Base-by-base conservation (phyloP, 2,329 filamentous ascomycete species). In the Bipolaris oryzae region DNA sequence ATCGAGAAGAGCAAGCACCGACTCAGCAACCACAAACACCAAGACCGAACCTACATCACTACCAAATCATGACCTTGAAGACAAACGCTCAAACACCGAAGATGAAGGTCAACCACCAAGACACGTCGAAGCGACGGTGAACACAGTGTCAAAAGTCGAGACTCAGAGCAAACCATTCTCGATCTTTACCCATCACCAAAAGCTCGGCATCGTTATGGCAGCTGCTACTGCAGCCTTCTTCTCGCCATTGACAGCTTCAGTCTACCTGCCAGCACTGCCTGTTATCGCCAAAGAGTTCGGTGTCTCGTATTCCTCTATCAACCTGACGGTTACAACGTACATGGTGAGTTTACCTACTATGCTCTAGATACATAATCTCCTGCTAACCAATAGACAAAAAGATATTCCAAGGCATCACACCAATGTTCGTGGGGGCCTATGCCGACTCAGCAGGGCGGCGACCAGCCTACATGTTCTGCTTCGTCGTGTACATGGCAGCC, bases 371-470 rank as follows among this genome's bases (percentile, higher is more conserved):
- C n/a, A n/a, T n/a, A n/a, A n/a, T n/a, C n/a, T n/a, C 7, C 3
- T 28, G n/a, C 41, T 43, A 6, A 43, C 23, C 13, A 11, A 41
- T 11, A n/a, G 31, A 34, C 10, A 18, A 33, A 1, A 47, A 47
- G 3, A 47, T 53, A 3, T 3, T 53, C 3, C 50, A 47, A 11
- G 50, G 16, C 1, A 39, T 53, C 2, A 25, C 50, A 1, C 50
- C 50, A 34, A 25, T 35, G 3, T 53, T 47, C 31, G 31, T 44
- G 16, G 43, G 43, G n/a, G 42, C 37, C 10, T 31, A 47, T 15
- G 42, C 50, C 13, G 50, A 53, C 15, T 39, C 37, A 1, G 11
- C 44, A 21, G 50, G 50, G 18, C 43, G 50, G 7, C 34, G 50
- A 4, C 50, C 35, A 1, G 43, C 44, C 5, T 53, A 53, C n/a